Percentiles rank a stretch among this genome's conserved stretches.
These are phyloP conservation scores for Hemisphaericaspora lyxosophila DNA, from an alignment of 1,139 yeast species.

Conservation along the genomic window DNA sequence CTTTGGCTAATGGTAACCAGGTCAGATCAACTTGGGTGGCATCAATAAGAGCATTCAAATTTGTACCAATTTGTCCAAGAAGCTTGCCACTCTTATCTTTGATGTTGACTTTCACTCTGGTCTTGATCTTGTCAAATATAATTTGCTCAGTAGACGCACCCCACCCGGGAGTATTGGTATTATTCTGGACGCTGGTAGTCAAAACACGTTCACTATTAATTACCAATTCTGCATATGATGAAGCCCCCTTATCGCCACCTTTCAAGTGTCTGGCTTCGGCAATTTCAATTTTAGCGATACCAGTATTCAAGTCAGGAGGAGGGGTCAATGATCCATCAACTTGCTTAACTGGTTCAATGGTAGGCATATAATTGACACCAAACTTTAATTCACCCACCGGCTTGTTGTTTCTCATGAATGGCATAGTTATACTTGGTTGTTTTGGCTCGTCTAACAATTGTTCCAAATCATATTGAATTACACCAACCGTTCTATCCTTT, in stretches of 20 bases:
- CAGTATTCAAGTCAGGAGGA: slow-evolving; percentile 91
- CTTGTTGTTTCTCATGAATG: slow-evolving; percentile 75
- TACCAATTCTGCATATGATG: slow-evolving; percentile 71
- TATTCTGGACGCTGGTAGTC: slow-evolving; percentile 59
- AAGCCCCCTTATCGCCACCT: slow-evolving; percentile 45
- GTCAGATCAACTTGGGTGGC: slow-evolving; percentile 74
- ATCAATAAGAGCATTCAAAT: slow-evolving; percentile 71
- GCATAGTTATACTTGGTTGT: slow-evolving; percentile 51
- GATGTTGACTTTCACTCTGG: slow-evolving; percentile 64
- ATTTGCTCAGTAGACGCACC: slow-evolving; percentile 67
- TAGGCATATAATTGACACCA: slow-evolving; percentile 76
- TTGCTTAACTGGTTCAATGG: slow-evolving; percentile 68
- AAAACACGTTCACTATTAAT: slow-evolving; percentile 59
- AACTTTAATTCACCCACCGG: slow-evolving; percentile 73
- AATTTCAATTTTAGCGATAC: slow-evolving; percentile 67
- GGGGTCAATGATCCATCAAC: slow-evolving; percentile 86
- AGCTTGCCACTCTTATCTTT: slow-evolving; percentile 59
- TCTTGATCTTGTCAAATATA: slow-evolving; percentile 68
- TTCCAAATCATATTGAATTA: slow-evolving; percentile 73
- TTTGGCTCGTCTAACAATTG: slow-evolving; percentile 55
- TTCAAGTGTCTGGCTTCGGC: slow-evolving; percentile 52
- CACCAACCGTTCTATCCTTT: slow-evolving; percentile 80
- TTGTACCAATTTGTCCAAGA: slow-evolving; percentile 61
- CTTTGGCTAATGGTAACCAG: slow-evolving; percentile 67
- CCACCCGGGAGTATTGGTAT: slow-evolving; percentile 69